These are phyloP conservation scores for Reutealis trisperma DNA, from an alignment of 345 rosid genomes.

Conservation along the genomic window DNA sequence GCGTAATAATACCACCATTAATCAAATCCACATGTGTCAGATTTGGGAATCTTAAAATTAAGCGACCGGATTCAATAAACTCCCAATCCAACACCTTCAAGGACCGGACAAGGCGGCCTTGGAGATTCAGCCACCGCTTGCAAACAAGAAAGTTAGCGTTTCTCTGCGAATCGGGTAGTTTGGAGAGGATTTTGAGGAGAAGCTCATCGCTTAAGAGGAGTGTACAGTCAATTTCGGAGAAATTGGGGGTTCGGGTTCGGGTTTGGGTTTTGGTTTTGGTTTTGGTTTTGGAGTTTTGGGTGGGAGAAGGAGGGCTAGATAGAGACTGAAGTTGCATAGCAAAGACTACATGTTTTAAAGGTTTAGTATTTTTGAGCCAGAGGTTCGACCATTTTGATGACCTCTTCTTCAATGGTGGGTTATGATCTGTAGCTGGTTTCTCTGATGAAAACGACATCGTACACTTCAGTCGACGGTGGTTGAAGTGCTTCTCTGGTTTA, in stretches of 20 bases:
- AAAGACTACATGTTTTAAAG: slow-evolving; percentile 56
- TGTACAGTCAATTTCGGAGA: slow-evolving; percentile 58
- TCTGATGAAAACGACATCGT: slow-evolving; percentile 55
- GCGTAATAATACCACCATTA: slow-evolving; percentile 20
- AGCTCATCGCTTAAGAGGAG: slow-evolving; percentile 48
- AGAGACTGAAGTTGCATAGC: slow-evolving; percentile 59
- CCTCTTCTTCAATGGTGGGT: slow-evolving; percentile 44
- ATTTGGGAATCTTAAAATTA: slow-evolving; percentile 31
- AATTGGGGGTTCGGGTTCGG: slow-evolving; percentile 44
- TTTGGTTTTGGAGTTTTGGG: slow-evolving; percentile 43
- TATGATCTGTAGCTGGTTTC: slow-evolving; percentile 39
- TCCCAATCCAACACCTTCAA: slow-evolving; percentile 35
- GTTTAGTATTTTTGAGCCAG: slow-evolving; percentile 53
- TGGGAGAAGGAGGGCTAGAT: slow-evolving; percentile 32
- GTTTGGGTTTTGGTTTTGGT: slow-evolving; percentile 35
- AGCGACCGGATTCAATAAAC: slow-evolving; percentile 32
- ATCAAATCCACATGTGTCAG: slow-evolving; percentile 31
- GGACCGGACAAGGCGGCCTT: slow-evolving; percentile 34
- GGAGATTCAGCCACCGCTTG: slow-evolving; percentile 40
- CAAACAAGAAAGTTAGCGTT: slow-evolving; percentile 30
- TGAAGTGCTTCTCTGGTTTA: background rate
- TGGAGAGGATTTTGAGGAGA: slow-evolving; percentile 34
- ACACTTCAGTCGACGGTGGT: background rate
- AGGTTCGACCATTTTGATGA: slow-evolving; percentile 58
- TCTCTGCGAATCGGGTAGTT: slow-evolving; percentile 19